Evolutionary conservation across 257 asterid species (phyloP), one percentile per base, ranked within the genome.

Genomic region (Pogostemon cablin): DNA sequence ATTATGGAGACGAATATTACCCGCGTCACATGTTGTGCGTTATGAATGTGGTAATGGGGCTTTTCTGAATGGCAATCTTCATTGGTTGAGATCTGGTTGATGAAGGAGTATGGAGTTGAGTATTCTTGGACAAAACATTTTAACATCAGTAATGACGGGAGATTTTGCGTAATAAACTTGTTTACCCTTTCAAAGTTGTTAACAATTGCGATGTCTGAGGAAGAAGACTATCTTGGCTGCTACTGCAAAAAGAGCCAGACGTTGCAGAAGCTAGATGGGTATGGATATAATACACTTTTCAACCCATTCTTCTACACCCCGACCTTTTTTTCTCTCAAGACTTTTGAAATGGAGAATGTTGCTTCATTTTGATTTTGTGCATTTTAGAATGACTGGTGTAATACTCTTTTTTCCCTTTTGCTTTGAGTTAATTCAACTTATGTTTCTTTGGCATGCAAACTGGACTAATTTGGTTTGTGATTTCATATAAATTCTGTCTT

Each of bases 1-100:
- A 2, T 57, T 67, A 3, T 83, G 87, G 83, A 65, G 79, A 62
- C 62, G 44, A 9, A 61, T 73, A 7, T 66, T 20, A 1, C 49
- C 54, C 0, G 67, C 25, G 11, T 39, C 56, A 9, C 34, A 46
- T 2, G 40, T 66, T 0, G 17, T 3, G 8, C 69, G 38, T 71
- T 9, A 17, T 5, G 9, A 53, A 7, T 63, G 25, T 11, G 35
- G 52, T 25, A 10, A 2, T 4, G 83, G 87, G 2, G 34, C 62
- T 5, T 78, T 64, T 48, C 20, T 83, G n/a, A 80, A 78, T 8
- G 88, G 85, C 3, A 81, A 76, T 57, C 74, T 83, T 17, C 85
- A 83, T 3, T 81, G 88, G 88, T 50, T 81, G 55, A 57, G 12
- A 60, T 85, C 4, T 85, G 87, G 90, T 69, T 75, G 65, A 75